Conservation (phyloP, 768 basidiomycete genomes). For the Plicaturopsis crispa region DNA sequence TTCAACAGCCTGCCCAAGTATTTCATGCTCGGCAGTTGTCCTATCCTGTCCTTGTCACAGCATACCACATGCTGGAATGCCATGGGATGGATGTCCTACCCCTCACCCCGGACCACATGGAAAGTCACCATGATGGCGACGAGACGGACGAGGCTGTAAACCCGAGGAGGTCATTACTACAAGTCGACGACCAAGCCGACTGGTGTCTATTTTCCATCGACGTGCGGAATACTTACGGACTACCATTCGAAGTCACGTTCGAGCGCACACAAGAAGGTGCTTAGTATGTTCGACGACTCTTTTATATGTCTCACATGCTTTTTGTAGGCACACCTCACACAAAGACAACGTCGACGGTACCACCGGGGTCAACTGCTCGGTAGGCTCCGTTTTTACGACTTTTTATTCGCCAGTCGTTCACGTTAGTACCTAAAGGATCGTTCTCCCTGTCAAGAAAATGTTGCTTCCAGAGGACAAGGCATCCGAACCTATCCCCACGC, state of each 20-base stretch:
- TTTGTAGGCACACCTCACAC: conserved; percentile 30
- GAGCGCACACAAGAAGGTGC: conserved; percentile 58
- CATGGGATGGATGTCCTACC: conserved; percentile 76
- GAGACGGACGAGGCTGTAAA: conserved; percentile 13
- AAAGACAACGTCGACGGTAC: conserved; percentile 52
- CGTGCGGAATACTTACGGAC: conserved; percentile 86
- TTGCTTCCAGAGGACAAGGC: conserved; percentile 48
- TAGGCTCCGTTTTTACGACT: conserved; percentile 21
- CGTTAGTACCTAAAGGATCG: conserved; percentile 33
- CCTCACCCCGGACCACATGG: conserved; percentile 29
- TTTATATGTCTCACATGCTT: neutral
- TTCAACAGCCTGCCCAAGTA: conserved; percentile 30
- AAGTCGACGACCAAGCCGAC: conserved; percentile 42
- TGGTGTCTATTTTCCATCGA: conserved; percentile 89
- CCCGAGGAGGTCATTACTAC: conserved; percentile 22
- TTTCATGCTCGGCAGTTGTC: conserved; percentile 85
- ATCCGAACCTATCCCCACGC: conserved; percentile 69
- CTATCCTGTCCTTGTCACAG: conserved; percentile 87
- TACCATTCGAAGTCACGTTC: conserved; percentile 86
- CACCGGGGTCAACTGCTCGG: conserved; percentile 85
- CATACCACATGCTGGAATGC: conserved; percentile 92
- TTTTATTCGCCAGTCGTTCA: neutral
- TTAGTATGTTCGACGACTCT: conserved; percentile 6
- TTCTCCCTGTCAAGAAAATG: conserved; percentile 69
- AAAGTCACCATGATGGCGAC: conserved; percentile 12